Base-by-base conservation (phyloP, 1,284 basidiomycete genomes). In the Ceratobasidium sp. region DNA sequence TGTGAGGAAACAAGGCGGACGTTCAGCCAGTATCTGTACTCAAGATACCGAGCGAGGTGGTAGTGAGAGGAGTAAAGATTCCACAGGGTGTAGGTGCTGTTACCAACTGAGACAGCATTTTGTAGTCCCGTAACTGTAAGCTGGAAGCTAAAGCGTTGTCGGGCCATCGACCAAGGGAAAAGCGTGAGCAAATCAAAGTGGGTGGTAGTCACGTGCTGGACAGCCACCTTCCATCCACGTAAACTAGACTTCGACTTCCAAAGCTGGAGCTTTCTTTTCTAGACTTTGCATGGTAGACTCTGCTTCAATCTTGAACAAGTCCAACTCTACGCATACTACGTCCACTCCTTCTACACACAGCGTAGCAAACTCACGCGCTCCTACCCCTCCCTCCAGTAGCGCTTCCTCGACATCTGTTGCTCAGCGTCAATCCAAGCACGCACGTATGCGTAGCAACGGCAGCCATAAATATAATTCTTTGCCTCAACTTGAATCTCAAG, bases 381-480 rank as follows among this genome's bases (percentile, higher is more conserved):
- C 28, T 26, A 35, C 63, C 28, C 42, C 42, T 10, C 13, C 28
- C n/a, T 31, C 63, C 1, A 20, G 26, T 3, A 56, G 15, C 23
- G 71, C 71, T 23, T 63, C 71, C 13, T 74, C 71, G 33, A 74
- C 56, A 37, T 74, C 71, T 37, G 60, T 74, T 23, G n/a, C 71
- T 23, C 71, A 31, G 2, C 58, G 64, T 60, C 71, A 65, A 26
- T 49, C 71, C 33, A 53, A 54, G 11, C 61, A 75, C 37, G 26
- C 71, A 11, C 61, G 60, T 6, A 64, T 75, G 71, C 71, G 71
- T 35, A 75, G 71, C 61, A 75, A 65, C 61, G 71, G 71, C 20
- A 54, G 10, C 47, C 64, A 65, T 17, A 75, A 75, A 37, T 75
- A 75, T 49, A 75, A 75, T 61, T 47, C 60, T 6, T 47, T 74